phyloP scores from a whole-genome alignment of 768 basidiomycete genomes.

The Termitomyces sp. region DNA sequence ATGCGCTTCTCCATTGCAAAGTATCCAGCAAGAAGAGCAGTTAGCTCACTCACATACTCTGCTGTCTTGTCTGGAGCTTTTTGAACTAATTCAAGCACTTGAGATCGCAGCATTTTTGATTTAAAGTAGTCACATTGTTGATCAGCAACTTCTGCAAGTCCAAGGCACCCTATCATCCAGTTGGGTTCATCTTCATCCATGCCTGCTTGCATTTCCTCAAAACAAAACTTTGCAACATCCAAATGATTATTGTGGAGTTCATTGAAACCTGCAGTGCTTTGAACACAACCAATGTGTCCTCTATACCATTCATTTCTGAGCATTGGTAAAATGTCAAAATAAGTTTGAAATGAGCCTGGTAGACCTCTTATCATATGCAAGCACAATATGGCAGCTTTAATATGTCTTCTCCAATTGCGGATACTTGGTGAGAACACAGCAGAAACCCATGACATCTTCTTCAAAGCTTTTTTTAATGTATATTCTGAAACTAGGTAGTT shows the following conservation, averaged over 20 bases:
- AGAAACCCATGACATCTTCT: not conserved
- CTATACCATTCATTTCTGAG: not conserved
- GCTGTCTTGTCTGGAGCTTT: no score
- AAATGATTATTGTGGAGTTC: not conserved
- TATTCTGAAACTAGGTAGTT: not conserved
- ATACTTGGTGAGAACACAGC: not conserved
- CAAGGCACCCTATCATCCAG: not conserved
- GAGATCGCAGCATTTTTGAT: no score
- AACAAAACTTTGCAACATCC: not conserved
- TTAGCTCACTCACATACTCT: no score
- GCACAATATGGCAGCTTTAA: not conserved
- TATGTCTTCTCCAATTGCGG: not conserved
- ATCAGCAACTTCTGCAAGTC: no score
- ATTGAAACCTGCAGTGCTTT: not conserved
- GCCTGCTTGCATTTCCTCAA: not conserved
- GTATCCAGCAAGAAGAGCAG: no score
- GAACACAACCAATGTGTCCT: no score
- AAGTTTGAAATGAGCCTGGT: not conserved
- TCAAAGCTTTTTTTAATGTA: not conserved
- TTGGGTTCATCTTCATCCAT: not conserved
- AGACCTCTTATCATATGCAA: not conserved
- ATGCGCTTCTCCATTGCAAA: no score
- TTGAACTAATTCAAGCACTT: no score
- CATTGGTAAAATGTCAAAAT: not conserved
- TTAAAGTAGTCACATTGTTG: no score